Base-by-base conservation (phyloP, 2,329 filamentous ascomycete genomes). In the Paracamarosporium sp. region DNA sequence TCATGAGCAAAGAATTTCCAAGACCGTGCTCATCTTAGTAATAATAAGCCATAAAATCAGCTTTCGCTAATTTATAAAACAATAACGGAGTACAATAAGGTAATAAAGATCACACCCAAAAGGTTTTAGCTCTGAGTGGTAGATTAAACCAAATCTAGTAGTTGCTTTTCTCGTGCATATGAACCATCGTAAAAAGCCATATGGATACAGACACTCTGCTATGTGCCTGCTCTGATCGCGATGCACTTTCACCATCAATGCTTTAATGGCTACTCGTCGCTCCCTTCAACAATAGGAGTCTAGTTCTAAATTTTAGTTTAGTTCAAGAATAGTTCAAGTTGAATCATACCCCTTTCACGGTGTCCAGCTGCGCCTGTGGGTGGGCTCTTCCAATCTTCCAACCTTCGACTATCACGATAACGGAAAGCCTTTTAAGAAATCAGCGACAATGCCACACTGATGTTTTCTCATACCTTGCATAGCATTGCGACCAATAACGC, bases 401-500 rank as follows among this genome's bases (percentile, higher is more conserved):
- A 36, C 33, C 33, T 36, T 36, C 33, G 33, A 36, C 33, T 15
- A 15, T 36, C 33, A 36, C 33, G 33, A 15, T 36, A 36, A 36
- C 13, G 33, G 11, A 15, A 15, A 36, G 33, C 33, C 33, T 36
- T 36, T 36, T 15, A n/a, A 36, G 13, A 8, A 36, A 36, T 36
- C 33, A 36, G 13, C 13, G 13, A 36, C 12, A 36, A 15, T 15
- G n/a, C 33, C 13, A 36, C 6, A 36, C 4, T 15, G n/a, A 36
- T 36, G 33, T 36, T 36, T 36, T 36, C 33, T 15, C 33, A 15
- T n/a, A 36, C 33, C 33, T 36, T 36, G 11, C n/a, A 36, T 36
- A 15, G 33, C 13, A 36, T 36, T 36, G 41, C 22, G 28, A 24
- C 41, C 13, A 44, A 15, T 24, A 40, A 25, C 33, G 71, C 59